Percentiles rank a stretch among this genome's conserved stretches.
Evolutionary conservation across 2,329 filamentous ascomycete genomes (phyloP).

Genomic region (Diaporthe vexans): DNA sequence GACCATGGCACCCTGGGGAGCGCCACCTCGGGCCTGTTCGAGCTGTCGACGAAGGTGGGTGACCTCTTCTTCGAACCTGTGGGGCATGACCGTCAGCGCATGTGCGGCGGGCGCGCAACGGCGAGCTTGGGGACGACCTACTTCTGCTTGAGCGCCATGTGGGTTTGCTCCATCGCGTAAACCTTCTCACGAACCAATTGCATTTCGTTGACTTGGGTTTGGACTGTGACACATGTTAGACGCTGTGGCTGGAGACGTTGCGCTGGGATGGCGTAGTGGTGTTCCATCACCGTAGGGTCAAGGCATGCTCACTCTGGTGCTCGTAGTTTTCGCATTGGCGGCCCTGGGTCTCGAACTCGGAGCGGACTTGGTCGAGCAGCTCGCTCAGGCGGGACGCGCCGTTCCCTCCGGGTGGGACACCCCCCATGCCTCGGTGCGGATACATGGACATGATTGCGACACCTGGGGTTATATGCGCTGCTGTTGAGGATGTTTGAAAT

Average conservation of each 20-base stretch:
- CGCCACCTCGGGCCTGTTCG: conserved; percentile 77
- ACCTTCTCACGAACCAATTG: conserved; percentile 94
- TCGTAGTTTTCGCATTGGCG: conserved; percentile 89
- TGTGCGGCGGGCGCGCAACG: conserved; percentile 34
- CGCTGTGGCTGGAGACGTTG: conserved; percentile 30
- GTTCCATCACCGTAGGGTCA: background rate
- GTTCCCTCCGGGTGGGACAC: conserved; percentile 69
- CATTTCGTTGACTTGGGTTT: conserved; percentile 93
- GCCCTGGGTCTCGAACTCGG: conserved; percentile 90
- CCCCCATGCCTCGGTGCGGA: conserved; percentile 87
- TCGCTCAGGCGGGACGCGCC: conserved; percentile 81
- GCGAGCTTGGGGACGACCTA: conserved; percentile 60
- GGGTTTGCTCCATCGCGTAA: conserved; percentile 90
- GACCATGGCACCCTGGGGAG: conserved; percentile 70
- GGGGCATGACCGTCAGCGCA: conserved; percentile 35
- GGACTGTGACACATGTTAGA: conserved; percentile 70
- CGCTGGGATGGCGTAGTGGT: background rate
- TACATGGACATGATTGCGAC: conserved; percentile 79
- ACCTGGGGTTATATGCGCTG: background rate
- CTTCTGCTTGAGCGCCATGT: conserved; percentile 92
- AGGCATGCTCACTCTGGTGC: conserved; percentile 79
- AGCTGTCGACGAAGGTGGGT: conserved; percentile 88
- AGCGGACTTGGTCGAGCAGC: conserved; percentile 89
- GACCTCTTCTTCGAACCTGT: conserved; percentile 94
- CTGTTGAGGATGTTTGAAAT: background rate